These are phyloP conservation scores for Cornus controversa DNA, from an alignment of 148 eudicot species.

Conservation along the genomic window DNA sequence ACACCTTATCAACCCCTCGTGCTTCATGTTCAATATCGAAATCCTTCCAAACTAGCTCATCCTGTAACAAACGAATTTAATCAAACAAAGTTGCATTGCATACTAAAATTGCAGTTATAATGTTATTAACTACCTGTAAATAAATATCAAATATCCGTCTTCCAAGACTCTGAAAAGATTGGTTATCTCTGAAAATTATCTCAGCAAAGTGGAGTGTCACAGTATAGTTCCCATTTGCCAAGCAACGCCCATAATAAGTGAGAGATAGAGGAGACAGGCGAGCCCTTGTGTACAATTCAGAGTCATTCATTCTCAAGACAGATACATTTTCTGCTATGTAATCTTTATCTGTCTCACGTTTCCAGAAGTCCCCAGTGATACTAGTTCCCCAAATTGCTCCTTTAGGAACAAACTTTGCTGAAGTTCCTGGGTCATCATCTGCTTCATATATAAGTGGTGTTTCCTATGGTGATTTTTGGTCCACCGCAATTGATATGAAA, in stretches of 20 bases:
- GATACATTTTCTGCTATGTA: conserved; percentile 28
- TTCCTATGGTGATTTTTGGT: conserved; percentile 24
- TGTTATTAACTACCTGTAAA: conserved; percentile 47
- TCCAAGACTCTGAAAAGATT: conserved; percentile 56
- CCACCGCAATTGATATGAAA: conserved; percentile 72
- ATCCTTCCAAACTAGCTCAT: conserved; percentile 36
- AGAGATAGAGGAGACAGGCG: conserved; percentile 62
- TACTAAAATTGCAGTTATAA: not conserved
- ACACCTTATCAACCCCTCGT: conserved; percentile 36
- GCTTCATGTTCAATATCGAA: conserved; percentile 52
- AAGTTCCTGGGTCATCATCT: conserved; percentile 40
- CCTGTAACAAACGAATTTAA: conserved; percentile 39
- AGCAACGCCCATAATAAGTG: conserved; percentile 67
- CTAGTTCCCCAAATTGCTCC: conserved; percentile 58
- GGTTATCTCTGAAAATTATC: conserved; percentile 42
- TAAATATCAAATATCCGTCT: conserved; percentile 66
- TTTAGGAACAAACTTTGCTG: conserved; percentile 37
- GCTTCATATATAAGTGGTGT: conserved; percentile 37
- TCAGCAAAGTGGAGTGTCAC: conserved; percentile 64
- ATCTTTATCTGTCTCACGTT: not conserved
- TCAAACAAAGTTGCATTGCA: not conserved
- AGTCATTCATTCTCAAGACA: conserved; percentile 24
- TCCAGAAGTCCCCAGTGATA: conserved; percentile 53
- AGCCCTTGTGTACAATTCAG: conserved; percentile 46
- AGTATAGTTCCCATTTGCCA: conserved; percentile 62